Percentiles rank a stretch among this genome's conserved stretches.
Evolutionary conservation across 805 yeast species (phyloP).

Genomic region (Blastobotrys mokoenaii): DNA sequence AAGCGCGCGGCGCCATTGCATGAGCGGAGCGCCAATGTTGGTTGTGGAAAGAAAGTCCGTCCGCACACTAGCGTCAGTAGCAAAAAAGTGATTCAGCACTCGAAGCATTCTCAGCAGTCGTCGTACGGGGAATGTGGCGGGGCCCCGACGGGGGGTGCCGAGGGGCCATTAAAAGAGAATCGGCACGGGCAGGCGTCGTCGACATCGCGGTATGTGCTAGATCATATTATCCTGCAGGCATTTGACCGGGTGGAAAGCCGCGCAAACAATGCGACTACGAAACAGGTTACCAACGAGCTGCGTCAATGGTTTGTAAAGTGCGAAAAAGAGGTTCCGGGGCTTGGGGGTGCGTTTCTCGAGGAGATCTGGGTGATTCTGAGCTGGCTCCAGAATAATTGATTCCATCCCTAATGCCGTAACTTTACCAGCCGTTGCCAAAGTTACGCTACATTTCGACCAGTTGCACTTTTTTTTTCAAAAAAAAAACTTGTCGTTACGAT

Average conservation of each 20-base stretch:
- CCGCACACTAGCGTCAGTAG: no score
- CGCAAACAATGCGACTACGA: slow-evolving; percentile 4
- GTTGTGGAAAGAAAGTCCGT: no score
- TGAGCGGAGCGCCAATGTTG: neutral
- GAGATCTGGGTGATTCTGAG: slow-evolving; percentile 8
- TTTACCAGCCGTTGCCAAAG: no score
- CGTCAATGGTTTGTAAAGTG: slow-evolving; percentile 1
- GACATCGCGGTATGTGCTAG: slow-evolving; percentile 2
- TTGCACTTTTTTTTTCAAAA: no score
- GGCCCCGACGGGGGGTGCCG: no score
- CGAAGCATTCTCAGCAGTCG: no score
- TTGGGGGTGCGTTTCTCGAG: slow-evolving; percentile 10
- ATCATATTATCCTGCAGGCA: slow-evolving; percentile 6
- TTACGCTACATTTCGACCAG: no score
- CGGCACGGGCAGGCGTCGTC: no score
- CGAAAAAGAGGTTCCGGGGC: slow-evolving; percentile 9
- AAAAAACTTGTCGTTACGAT: no score
- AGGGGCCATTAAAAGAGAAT: no score
- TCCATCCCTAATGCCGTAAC: neutral
- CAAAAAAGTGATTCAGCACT: no score
- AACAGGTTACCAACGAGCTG: slow-evolving; percentile 3
- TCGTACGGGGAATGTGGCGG: no score
- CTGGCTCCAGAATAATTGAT: neutral
- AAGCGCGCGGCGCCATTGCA: neutral
- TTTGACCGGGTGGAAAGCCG: slow-evolving; percentile 7